Conservation (phyloP, 2,329 filamentous ascomycete species). For the Cercospora zeina region DNA sequence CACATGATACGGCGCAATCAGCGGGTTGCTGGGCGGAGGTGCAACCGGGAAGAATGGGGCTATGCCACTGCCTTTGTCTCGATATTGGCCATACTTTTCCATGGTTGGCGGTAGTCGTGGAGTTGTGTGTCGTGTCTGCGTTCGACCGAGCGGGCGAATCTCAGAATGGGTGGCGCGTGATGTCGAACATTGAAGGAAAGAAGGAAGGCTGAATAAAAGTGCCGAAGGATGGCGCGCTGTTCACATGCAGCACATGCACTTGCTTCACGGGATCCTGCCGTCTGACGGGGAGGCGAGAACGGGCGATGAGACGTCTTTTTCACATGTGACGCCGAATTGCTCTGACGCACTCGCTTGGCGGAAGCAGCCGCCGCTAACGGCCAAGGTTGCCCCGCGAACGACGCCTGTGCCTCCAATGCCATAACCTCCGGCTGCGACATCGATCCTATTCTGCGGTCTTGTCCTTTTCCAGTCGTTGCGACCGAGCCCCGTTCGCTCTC, state of each 20-base stretch:
- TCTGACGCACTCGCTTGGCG: not conserved
- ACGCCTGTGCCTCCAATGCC: too few relatives aligned
- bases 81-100: constrained; percentile 94
- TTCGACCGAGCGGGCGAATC: not conserved
- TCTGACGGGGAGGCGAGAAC: not conserved
- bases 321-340: not conserved
- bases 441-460: too few relatives aligned
- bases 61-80: constrained; percentile 91
- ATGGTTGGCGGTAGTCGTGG: constrained; percentile 51
- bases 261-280: not conserved
- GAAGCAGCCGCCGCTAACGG: not conserved
- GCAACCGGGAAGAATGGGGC: constrained; percentile 88
- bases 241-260: constrained; percentile 5
- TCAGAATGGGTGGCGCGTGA: not conserved
- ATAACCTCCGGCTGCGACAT: too few relatives aligned
- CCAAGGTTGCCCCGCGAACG: too few relatives aligned
- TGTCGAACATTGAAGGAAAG: constrained; percentile 7
- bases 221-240: not conserved
- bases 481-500: too few relatives aligned
- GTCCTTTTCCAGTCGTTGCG: too few relatives aligned
- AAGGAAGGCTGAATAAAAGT: not conserved
- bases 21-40: constrained; percentile 63
- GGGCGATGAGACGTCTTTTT: not conserved
- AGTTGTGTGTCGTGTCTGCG: not conserved
- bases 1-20: constrained; percentile 52